These are phyloP conservation scores for Diplodia scrobiculata DNA, from an alignment of 2,329 filamentous ascomycete genomes.

Conservation along the genomic window DNA sequence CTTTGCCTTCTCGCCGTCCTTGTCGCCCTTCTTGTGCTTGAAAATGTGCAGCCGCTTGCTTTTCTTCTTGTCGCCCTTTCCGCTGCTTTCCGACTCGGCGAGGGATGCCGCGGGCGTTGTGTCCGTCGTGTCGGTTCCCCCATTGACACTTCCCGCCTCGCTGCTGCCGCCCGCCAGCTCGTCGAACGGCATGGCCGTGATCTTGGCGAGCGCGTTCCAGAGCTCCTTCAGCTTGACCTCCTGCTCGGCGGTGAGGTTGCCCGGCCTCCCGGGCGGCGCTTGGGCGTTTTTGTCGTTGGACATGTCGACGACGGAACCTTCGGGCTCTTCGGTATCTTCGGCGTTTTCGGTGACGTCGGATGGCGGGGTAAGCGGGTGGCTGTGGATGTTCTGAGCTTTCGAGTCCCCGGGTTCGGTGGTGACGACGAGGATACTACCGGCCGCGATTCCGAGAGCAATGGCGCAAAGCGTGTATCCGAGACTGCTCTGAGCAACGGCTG, in stretches of 20 bases:
- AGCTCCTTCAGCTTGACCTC: conserved; percentile 85
- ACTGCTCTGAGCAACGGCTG: conserved; percentile 32
- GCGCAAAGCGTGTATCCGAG: conserved; percentile 37
- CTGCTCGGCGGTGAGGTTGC: conserved; percentile 86
- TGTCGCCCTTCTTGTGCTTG: conserved; percentile 51
- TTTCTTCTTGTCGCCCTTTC: conserved; percentile 58
- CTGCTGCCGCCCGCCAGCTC: conserved; percentile 67
- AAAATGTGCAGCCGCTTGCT: conserved; percentile 72
- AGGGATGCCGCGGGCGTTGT: conserved; percentile 21
- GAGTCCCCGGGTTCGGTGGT: conserved; percentile 20
- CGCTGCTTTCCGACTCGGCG: conserved; percentile 33
- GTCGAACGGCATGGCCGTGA: conserved; percentile 65
- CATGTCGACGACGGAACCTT: neutral
- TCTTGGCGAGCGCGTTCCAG: conserved; percentile 65
- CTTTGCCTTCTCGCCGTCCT: conserved; percentile 46
- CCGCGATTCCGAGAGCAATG: conserved; percentile 39
- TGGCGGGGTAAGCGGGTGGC: conserved; percentile 30
- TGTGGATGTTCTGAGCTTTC: conserved; percentile 2
- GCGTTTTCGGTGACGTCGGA: neutral
- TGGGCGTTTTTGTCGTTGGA: conserved; percentile 44
- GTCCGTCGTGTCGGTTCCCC: conserved; percentile 6
- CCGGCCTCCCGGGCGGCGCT: conserved; percentile 70
- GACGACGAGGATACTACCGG: conserved; percentile 39
- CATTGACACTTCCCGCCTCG: conserved; percentile 29
- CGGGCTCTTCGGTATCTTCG: conserved; percentile 9